Evolutionary conservation across 306 rosid genomes (phyloP).

Genomic region (Biancaea sappan): DNA sequence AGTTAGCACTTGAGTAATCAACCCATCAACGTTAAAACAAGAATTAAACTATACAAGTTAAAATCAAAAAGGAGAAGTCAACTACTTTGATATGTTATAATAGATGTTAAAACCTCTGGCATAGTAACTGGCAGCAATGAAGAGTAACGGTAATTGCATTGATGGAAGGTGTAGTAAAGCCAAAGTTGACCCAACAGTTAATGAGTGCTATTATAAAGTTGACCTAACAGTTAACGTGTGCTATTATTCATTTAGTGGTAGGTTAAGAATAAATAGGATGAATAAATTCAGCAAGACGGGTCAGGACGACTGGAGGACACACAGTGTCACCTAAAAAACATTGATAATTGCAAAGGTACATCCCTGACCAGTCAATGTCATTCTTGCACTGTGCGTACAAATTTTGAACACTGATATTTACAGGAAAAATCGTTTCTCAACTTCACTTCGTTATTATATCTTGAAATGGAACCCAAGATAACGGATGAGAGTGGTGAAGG

Average conservation of each 20-base stretch:
- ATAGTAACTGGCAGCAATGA: no score
- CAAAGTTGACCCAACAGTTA: constrained; percentile 21
- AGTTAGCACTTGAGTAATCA: constrained; percentile 12
- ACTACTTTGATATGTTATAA: no score
- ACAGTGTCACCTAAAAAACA: constrained; percentile 45
- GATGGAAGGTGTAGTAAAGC: background rate
- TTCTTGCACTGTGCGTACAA: constrained; percentile 57
- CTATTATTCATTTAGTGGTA: constrained; percentile 9
- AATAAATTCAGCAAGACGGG: constrained; percentile 30
- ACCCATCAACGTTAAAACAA: no score
- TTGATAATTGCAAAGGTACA: constrained; percentile 43
- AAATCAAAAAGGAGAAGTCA: no score
- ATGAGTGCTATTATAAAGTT: background rate
- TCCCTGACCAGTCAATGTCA: constrained; percentile 45
- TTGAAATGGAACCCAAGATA: constrained; percentile 48
- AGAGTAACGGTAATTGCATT: background rate
- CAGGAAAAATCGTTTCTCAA: constrained; percentile 37
- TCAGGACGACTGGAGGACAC: no score
- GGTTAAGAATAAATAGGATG: background rate
- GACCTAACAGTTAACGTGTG: constrained; percentile 20
- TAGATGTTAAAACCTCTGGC: no score
- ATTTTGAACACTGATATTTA: constrained; percentile 35
- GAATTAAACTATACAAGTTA: no score
- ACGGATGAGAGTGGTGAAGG: no score
- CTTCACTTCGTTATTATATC: constrained; percentile 38